Evolutionary conservation across 768 basidiomycete species (phyloP).

Genomic region (Boletus sp.): DNA sequence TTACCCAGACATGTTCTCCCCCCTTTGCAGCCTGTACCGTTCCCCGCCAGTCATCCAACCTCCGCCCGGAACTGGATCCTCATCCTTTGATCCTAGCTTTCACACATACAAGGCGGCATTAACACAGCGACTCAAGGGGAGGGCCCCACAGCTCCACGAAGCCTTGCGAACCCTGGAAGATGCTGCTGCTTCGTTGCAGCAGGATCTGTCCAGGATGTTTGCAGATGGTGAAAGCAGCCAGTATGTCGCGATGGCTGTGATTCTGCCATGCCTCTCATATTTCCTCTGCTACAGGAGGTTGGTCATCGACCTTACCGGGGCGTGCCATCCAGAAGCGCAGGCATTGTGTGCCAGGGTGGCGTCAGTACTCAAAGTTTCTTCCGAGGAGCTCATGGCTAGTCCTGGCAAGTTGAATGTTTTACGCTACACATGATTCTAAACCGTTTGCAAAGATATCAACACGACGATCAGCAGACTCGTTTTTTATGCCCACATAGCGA

Average conservation of each 20-base stretch:
- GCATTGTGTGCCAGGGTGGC: slow-evolving; percentile 42
- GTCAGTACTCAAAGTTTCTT: slow-evolving; percentile 38
- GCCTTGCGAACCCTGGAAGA: slow-evolving; percentile 58
- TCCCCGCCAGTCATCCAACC: slow-evolving; percentile 46
- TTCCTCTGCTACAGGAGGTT: slow-evolving; percentile 35
- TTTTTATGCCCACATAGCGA: slow-evolving; percentile 48
- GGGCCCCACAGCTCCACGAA: slow-evolving; percentile 58
- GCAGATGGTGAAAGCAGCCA: slow-evolving; percentile 39
- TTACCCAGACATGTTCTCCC: slow-evolving; percentile 43
- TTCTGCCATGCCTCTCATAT: not conserved
- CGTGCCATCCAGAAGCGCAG: slow-evolving; percentile 52
- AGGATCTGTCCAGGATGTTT: slow-evolving; percentile 51
- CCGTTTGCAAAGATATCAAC: slow-evolving; percentile 3
- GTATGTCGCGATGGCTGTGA: slow-evolving; percentile 34
- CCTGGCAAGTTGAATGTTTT: slow-evolving; percentile 32
- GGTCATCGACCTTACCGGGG: slow-evolving; percentile 38
- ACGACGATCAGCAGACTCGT: slow-evolving; percentile 34
- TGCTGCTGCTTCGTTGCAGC: slow-evolving; percentile 53
- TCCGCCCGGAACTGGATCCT: slow-evolving; percentile 37
- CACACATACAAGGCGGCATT: slow-evolving; percentile 59
- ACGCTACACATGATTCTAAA: not conserved
- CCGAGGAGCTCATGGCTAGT: slow-evolving; percentile 30
- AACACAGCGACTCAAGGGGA: slow-evolving; percentile 59
- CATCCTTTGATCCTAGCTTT: slow-evolving; percentile 44
- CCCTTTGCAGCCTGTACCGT: slow-evolving; percentile 55